Evolutionary conservation across 306 rosid genomes (phyloP), one percentile per base, ranked within the genome.

Genomic region (Leucaena leucocephala): DNA sequence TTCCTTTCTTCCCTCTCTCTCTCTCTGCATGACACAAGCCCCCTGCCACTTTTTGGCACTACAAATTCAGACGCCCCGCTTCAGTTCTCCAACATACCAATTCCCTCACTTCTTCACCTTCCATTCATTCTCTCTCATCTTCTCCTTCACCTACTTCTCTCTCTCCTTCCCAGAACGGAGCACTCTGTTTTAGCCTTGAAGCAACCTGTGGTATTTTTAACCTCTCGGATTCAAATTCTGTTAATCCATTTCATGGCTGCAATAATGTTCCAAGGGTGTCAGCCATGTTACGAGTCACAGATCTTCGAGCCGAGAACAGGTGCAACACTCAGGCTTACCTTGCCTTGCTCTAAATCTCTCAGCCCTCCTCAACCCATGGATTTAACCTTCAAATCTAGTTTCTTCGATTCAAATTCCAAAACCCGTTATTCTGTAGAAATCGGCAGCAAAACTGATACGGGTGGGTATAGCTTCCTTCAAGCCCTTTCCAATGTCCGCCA

Each of bases 391-490:
- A 89, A 86, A 59, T 49, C 92, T 14, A 77, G 71, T 22, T 81
- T 84, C 4, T 17, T 74, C 34, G 88, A 87, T 35, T 78, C 90
- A 27, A 85, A 76, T 74, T 5, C 68, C 52, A 79, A 80, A 64
- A 82, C 78, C 78, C 75, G 54, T 39, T 19, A 22, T 11, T 2
- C 72, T 4, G 75, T 74, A 12, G 86, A 80, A 71, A 69, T 19
- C 54, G 75, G 6, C 85, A 9, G 62, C 46, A 83, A 58, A 8
- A 57, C 61, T 36, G 64, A 35, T 4, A 76, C 1, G 40, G 88
- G 88, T 8, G 84, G 86, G 19, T 88, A 93, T 94, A 87, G 85
- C 74, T 88, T 90, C 77, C 84, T 88, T 36, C 97, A 94, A 74
- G 80, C 88, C 27, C 83, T 91, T 70, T 80, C 91, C 57, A 69